Evolutionary conservation across 441 rosid species (phyloP).

Genomic region (Pelargonium fulgidum): DNA sequence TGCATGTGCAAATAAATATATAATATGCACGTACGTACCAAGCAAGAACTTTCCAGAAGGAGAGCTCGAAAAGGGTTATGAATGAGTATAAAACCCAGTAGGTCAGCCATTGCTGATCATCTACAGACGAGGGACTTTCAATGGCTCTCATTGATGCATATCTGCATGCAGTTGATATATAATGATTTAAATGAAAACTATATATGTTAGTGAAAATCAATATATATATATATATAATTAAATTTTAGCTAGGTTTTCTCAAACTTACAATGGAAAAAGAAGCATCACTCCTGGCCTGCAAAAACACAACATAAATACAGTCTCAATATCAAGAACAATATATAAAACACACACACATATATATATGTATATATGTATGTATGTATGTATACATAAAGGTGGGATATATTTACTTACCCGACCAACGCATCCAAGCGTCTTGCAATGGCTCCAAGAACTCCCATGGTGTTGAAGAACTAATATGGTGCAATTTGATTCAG

Average conservation of each 20-base stretch:
- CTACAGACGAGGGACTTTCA: slow-evolving; percentile 52
- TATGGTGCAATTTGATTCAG: neutral
- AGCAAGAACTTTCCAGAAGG: slow-evolving; percentile 38
- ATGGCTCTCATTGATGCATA: slow-evolving; percentile 65
- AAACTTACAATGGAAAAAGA: slow-evolving; percentile 76
- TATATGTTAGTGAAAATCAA: neutral
- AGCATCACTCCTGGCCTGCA: slow-evolving; percentile 85
- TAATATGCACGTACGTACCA: slow-evolving; percentile 34
- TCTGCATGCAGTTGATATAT: slow-evolving; percentile 20
- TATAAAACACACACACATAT: too few relatives aligned
- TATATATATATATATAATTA: neutral
- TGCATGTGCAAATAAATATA: too few relatives aligned
- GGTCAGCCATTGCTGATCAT: slow-evolving; percentile 71
- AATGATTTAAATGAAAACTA: neutral
- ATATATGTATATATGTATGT: too few relatives aligned
- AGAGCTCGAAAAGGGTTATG: slow-evolving; percentile 50
- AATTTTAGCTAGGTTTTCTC: too few relatives aligned
- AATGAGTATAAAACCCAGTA: slow-evolving; percentile 71
- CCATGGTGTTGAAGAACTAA: slow-evolving; percentile 35
- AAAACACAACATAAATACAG: neutral
- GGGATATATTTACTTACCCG: slow-evolving; percentile 36
- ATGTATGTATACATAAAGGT: too few relatives aligned
- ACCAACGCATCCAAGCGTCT: slow-evolving; percentile 57
- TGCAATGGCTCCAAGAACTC: slow-evolving; percentile 44
- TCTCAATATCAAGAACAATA: too few relatives aligned